Evolutionary conservation across 495 filamentous ascomycete species (phyloP).

Genomic region (Penicillium bovifimosum): DNA sequence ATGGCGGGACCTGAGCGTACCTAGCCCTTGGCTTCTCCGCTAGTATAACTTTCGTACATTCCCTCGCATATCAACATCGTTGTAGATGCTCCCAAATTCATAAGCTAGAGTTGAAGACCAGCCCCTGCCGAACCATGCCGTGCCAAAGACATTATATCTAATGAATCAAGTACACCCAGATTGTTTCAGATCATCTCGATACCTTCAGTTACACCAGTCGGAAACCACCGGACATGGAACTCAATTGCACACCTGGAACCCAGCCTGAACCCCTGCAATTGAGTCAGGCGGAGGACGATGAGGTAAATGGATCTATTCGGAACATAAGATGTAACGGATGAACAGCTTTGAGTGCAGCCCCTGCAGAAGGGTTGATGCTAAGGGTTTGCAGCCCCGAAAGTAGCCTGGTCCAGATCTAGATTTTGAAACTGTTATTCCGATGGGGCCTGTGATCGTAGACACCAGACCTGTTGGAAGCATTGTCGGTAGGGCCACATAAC

Average conservation of each 20-base stretch:
- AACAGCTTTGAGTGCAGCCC: neutral
- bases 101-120: neutral
- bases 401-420: neutral
- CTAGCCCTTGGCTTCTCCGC: neutral
- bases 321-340: neutral
- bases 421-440: neutral
- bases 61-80: neutral
- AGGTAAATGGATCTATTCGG: neutral
- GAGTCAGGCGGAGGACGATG: neutral
- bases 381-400: neutral
- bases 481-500: neutral
- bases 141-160: neutral
- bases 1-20: neutral
- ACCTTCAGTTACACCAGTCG: conserved; percentile 2
- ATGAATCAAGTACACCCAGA: neutral
- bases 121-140: neutral
- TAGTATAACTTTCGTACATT: neutral
- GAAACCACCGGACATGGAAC: neutral
- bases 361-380: conserved; percentile 1
- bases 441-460: neutral
- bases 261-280: neutral
- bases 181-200: neutral
- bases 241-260: neutral
- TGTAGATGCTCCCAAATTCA: neutral
- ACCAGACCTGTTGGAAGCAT: neutral